Percentiles rank a stretch among this genome's conserved stretches.
Conservation (phyloP, 805 yeast species). For the Teunomyces cretensis region DNA sequence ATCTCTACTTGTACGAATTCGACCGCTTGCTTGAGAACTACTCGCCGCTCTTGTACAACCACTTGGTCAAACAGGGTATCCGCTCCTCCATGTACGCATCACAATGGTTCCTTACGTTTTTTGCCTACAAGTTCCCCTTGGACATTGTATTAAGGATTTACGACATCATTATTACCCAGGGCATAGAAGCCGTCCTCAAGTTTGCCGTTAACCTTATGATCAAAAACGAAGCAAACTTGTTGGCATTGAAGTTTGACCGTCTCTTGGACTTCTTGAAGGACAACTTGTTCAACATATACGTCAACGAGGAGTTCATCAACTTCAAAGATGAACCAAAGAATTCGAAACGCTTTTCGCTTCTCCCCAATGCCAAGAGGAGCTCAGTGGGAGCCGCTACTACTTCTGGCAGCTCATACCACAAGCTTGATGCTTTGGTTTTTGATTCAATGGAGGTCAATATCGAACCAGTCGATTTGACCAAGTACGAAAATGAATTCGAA, state of each 20-base stretch:
- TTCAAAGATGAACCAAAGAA: slow-evolving; percentile 13
- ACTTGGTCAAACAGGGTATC: slow-evolving; percentile 82
- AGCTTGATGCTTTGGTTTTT: slow-evolving; percentile 69
- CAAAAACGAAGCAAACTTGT: slow-evolving; percentile 59
- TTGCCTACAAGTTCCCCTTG: slow-evolving; percentile 92
- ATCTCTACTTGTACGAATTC: slow-evolving; percentile 80
- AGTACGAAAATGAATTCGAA: slow-evolving; percentile 71
- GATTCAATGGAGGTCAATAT: slow-evolving; percentile 77
- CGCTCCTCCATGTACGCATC: slow-evolving; percentile 94
- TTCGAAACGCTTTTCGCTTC: slow-evolving; percentile 20
- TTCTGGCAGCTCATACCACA: slow-evolving; percentile 39
- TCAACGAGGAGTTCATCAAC: slow-evolving; percentile 39
- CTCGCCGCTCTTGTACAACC: slow-evolving; percentile 70
- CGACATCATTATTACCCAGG: slow-evolving; percentile 89
- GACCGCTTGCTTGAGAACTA: slow-evolving; percentile 81
- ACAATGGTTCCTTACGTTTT: slow-evolving; percentile 95
- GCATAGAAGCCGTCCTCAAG: slow-evolving; percentile 80
- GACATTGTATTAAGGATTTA: slow-evolving; percentile 83
- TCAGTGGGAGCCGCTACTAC: slow-evolving; percentile 11
- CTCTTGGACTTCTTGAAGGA: slow-evolving; percentile 77
- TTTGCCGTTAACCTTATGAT: slow-evolving; percentile 81
- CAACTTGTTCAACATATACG: slow-evolving; percentile 69
- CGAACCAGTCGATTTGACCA: slow-evolving; percentile 67
- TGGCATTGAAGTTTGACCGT: slow-evolving; percentile 70
- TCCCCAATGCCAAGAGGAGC: slow-evolving; percentile 23